Evolutionary conservation across 768 basidiomycete genomes (phyloP), one percentile per base, ranked within the genome.

Genomic region (Crassisporium funariophilum): DNA sequence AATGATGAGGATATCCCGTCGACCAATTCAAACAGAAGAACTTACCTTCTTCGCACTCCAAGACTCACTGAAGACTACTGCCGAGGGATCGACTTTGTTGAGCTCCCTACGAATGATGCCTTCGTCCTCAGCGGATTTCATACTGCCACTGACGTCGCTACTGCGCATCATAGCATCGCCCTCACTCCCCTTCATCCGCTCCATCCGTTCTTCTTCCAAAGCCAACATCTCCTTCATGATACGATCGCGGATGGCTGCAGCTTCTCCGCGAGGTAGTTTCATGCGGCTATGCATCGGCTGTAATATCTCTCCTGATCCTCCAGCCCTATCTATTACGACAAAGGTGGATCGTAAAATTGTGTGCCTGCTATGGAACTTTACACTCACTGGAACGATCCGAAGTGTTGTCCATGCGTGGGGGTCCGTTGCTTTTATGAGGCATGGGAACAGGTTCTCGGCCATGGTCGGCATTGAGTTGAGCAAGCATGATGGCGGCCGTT

Each of bases 151-250:
- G 20, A 74, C 61, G 37, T 76, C 75, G 34, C 71, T 72, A 59
- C 84, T 75, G 35, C 79, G 71, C 55, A 88, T 74, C 56, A 86
- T 81, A 16, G 82, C 75, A 49, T 89, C 86, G 39, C 79, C 81
- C 52, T 88, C 86, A 51, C 76, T 77, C 55, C 83, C 83, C 47
- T 79, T 77, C 95, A 95, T 98, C 15, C 94, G 80, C 49, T 88
- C 83, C 85, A 99, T 95, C 19, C 97, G 81, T 64, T 98, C 93
- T 63, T 98, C 95, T 67, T 99, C 97, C 20, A 99, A 72, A 17
- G 92, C 77, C 52, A 98, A 75, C 97, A 99, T 99, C 75, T 99
- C 97, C 56, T 88, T 83, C 97, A 99, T 99, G 51, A 99, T 99
- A 16, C 94, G 79, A 55, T 93, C 88, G 12, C 92, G 81, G 55